A percentile compares a stretch with the other conserved stretches of the same genome.
These are phyloP conservation scores for Fusarium musae DNA, from an alignment of 2,329 filamentous ascomycete genomes.

Conservation along the genomic window DNA sequence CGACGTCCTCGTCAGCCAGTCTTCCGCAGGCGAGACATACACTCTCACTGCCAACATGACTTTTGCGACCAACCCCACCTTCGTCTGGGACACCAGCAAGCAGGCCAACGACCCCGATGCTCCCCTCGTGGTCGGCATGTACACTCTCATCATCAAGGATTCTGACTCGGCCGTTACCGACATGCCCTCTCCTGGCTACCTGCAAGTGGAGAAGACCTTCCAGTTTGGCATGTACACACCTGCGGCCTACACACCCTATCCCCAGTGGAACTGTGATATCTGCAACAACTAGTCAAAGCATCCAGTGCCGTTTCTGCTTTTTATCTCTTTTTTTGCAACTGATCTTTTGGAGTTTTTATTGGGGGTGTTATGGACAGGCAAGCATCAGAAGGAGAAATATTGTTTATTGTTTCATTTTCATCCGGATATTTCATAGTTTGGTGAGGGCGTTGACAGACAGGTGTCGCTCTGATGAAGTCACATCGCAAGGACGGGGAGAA, in stretches of 20 bases:
- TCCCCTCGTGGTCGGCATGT: slow-evolving; percentile 64
- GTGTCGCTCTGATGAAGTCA: slow-evolving; percentile 26
- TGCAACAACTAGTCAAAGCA: slow-evolving; percentile 64
- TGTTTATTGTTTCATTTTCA: slow-evolving; percentile 18
- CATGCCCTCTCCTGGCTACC: slow-evolving; percentile 65
- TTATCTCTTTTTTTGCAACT: neutral
- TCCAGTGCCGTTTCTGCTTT: slow-evolving; percentile 59
- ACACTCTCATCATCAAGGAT: slow-evolving; percentile 72
- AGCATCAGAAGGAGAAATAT: slow-evolving; percentile 39
- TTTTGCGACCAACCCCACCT: slow-evolving; percentile 61
- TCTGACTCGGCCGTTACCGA: slow-evolving; percentile 62
- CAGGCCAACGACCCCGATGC: slow-evolving; percentile 57
- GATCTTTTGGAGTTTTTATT: slow-evolving; percentile 27
- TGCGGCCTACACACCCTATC: slow-evolving; percentile 62
- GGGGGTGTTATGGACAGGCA: slow-evolving; percentile 30
- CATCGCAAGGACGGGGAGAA: slow-evolving; percentile 18
- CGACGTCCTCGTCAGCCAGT: slow-evolving; percentile 69
- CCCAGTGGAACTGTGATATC: slow-evolving; percentile 65
- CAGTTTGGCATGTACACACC: slow-evolving; percentile 68
- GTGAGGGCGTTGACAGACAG: slow-evolving; percentile 37
- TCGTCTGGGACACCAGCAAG: slow-evolving; percentile 68
- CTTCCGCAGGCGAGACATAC: slow-evolving; percentile 62
- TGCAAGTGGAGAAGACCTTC: slow-evolving; percentile 61
- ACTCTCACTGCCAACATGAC: slow-evolving; percentile 73
- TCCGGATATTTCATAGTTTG: slow-evolving; percentile 24